Evolutionary conservation across 192 early-diverging fungal species (phyloP), one percentile per base, ranked within the genome.

Genomic region (Neocallimastix lanati): DNA sequence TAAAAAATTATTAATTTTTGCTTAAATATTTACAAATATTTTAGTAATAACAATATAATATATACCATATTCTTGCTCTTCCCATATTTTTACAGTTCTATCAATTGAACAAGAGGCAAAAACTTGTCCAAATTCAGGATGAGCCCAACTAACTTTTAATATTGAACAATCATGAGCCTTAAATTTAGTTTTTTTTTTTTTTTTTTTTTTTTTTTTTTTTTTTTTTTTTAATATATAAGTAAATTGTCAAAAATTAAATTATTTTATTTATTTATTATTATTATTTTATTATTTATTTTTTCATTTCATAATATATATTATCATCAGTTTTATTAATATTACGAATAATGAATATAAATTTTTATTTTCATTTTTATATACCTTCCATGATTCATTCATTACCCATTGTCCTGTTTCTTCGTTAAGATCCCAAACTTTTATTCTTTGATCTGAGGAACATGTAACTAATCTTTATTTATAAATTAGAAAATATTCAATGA

Each of bases 71-170:
- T 92, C 90, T 78, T 86, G 89, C 85, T 98, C 95, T 81, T 96
- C 94, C 95, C 95, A 98, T 33, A 98, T 92, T 81, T 90, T 90
- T 21, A 96, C 92, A 14, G 91, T 92, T 67, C 95, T 88, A 84
- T 98, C 97, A 82, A 96, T 94, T 76, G 95, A 96, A 80, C 95
- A 96, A 18, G 92, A 91, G 2, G 96, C 96, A 76, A 98, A 84
- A 13, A 97, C 86, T 81, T 94, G 93, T 6, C 96, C 96, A 85
- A 93, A 97, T 83, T 97, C 97, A n/a, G 97, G 96, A 86, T 96
- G 94, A n/a, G 94, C 93, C 94, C 94, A 98, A 77, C 89, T 86
- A n/a, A 94, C 91, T 82, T 91, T 93, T 18, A 96, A 82, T 28
- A 97, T 89, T 3, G 92, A 93, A 78, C 92, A 88, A 79, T 96